Percentiles rank a stretch among this genome's conserved stretches.
These are phyloP conservation scores for Aristolochia contorta DNA, from an alignment of 164 flowering plant species.

Conservation along the genomic window DNA sequence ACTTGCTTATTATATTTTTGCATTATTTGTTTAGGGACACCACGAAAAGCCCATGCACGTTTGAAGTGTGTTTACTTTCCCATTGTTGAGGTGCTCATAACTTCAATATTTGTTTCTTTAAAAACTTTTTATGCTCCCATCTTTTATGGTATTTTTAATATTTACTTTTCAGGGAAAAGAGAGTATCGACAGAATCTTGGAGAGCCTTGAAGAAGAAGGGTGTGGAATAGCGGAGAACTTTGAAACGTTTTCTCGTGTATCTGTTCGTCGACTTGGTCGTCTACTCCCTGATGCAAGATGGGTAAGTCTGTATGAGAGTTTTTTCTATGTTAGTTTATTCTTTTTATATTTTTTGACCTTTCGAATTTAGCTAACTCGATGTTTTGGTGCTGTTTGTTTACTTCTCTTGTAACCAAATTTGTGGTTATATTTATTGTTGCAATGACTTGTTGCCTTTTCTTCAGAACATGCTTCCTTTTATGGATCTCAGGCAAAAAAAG, in stretches of 20 bases:
- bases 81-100: slow-evolving; percentile 36
- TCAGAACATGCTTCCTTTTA: slow-evolving; percentile 68
- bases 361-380: not conserved
- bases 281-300: slow-evolving; percentile 88
- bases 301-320: slow-evolving; percentile 27
- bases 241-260: slow-evolving; percentile 53
- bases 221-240: slow-evolving; percentile 28
- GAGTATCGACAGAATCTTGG: slow-evolving; percentile 49
- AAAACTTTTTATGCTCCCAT: too few species aligned
- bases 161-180: slow-evolving; percentile 50
- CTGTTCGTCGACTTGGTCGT: slow-evolving; percentile 70
- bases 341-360: not conserved
- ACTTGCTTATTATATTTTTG: not conserved
- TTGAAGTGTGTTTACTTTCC: slow-evolving; percentile 76
- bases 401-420: not conserved
- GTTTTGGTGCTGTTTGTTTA: not conserved
- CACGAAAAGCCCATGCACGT: slow-evolving; percentile 57
- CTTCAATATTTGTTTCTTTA: not conserved
- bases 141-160: too few species aligned
- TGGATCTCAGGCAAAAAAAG: slow-evolving; percentile 46
- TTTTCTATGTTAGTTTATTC: too few species aligned
- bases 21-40: slow-evolving; percentile 1
- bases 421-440: not conserved
- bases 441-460: not conserved
- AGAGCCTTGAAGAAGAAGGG: slow-evolving; percentile 33